Evolutionary conservation across 139 green algal genomes (phyloP).

Genomic region (Chlorella sorokiniana): DNA sequence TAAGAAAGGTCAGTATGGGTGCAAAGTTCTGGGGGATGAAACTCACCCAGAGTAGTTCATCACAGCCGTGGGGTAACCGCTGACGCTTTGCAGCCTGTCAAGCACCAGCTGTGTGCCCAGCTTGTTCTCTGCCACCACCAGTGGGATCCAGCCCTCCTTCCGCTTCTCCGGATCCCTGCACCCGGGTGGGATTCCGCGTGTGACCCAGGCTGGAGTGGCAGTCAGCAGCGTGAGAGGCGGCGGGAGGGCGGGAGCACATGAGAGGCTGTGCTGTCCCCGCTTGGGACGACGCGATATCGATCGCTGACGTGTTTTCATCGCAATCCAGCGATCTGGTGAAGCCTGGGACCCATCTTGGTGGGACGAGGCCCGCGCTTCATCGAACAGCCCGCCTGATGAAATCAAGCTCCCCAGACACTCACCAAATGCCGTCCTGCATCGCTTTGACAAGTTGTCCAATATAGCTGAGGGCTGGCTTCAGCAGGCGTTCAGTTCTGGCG

Average conservation of each 20-base stretch:
- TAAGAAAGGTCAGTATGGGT: too few species aligned
- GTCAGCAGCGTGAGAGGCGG: background rate
- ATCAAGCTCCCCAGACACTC: background rate
- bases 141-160: conserved; percentile 38
- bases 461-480: conserved; percentile 32
- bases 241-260: too few species aligned
- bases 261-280: too few species aligned
- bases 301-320: too few species aligned
- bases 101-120: conserved; percentile 31
- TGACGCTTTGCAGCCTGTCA: conserved; percentile 20
- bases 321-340: too few species aligned
- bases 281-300: too few species aligned
- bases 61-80: conserved; percentile 4
- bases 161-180: conserved; percentile 12
- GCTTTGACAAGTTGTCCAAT: conserved; percentile 33
- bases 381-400: background rate
- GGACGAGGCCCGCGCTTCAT: too few species aligned
- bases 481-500: conserved; percentile 7
- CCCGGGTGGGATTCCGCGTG: background rate
- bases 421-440: conserved; percentile 20
- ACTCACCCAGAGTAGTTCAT: conserved; percentile 43
- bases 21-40: too few species aligned
- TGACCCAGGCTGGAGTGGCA: background rate
- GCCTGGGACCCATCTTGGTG: too few species aligned
- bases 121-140: conserved; percentile 53